Conservation (phyloP, 192 early-diverging fungal species). For the Chytriomyces hyalinus region DNA sequence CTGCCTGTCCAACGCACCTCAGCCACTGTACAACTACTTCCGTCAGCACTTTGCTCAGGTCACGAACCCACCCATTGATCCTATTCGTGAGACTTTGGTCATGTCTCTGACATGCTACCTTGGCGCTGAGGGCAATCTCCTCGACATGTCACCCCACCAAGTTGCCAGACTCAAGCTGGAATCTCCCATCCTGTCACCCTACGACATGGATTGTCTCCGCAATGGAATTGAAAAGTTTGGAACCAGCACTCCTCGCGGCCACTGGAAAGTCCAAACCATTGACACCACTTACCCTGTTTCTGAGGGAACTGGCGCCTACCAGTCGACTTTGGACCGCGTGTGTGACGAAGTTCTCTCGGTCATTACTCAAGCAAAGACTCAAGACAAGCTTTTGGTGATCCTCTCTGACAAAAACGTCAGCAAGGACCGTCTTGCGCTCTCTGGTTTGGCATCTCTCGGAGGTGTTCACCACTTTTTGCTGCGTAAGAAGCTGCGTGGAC, state of each 20-base stretch:
- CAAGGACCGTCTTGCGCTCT: conserved; percentile 76
- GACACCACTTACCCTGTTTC: conserved; percentile 83
- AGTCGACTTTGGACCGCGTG: conserved; percentile 80
- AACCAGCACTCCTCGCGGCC: conserved; percentile 45
- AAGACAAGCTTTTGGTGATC: conserved; percentile 74
- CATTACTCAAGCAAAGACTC: conserved; percentile 66
- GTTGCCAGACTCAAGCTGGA: conserved; percentile 78
- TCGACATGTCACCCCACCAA: conserved; percentile 82
- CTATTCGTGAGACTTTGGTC: conserved; percentile 97
- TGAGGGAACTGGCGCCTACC: conserved; percentile 82
- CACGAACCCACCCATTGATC: conserved; percentile 98
- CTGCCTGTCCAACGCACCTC: conserved; percentile 85
- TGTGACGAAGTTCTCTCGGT: conserved; percentile 83
- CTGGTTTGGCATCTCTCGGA: conserved; percentile 84
- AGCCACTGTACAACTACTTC: conserved; percentile 96
- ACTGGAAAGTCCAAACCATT: conserved; percentile 81
- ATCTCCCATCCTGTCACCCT: conserved; percentile 84
- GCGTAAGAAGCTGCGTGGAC: conserved; percentile 82
- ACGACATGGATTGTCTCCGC: conserved; percentile 82
- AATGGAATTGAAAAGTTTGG: conserved; percentile 60
- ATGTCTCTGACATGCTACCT: conserved; percentile 96
- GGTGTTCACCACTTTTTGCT: conserved; percentile 95
- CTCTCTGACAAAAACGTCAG: conserved; percentile 76
- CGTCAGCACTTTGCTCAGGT: conserved; percentile 98
- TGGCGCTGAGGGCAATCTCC: conserved; percentile 92